Conservation (phyloP, 768 basidiomycete genomes). For the Suillus decipiens region DNA sequence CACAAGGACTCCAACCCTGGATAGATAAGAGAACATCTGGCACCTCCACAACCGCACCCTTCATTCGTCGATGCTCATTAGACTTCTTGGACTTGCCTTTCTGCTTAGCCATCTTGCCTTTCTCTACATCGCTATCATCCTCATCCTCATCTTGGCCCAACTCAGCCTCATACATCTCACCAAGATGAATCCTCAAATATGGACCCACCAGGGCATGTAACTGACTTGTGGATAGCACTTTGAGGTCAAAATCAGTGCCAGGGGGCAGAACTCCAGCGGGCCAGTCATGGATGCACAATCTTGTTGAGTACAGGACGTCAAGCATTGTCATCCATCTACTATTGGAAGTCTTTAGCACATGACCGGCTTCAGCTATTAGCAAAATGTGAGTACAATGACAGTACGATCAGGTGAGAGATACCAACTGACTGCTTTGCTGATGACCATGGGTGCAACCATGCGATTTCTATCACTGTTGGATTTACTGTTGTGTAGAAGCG, state of each 20-base stretch:
- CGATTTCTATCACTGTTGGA: constrained; percentile 1
- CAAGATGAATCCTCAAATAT: background rate
- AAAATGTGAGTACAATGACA: too few relatives aligned
- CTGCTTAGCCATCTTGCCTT: background rate
- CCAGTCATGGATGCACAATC: constrained; percentile 1
- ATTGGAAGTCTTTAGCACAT: too few relatives aligned
- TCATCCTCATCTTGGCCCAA: too few relatives aligned
- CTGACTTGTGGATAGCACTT: background rate
- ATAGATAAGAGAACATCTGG: background rate
- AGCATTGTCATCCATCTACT: too few relatives aligned
- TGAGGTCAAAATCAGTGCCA: background rate
- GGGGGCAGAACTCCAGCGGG: constrained; percentile 2
- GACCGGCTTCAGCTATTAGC: too few relatives aligned
- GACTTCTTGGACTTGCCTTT: background rate
- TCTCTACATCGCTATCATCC: background rate
- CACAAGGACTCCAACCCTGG: background rate
- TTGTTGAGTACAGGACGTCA: too few relatives aligned
- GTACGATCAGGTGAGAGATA: background rate
- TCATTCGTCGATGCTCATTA: background rate
- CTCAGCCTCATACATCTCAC: background rate
- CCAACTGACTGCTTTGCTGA: background rate
- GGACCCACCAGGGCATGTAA: background rate
- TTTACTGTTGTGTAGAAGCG: background rate
- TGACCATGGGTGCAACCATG: background rate
- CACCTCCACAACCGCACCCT: background rate